These are phyloP conservation scores for Aeschynomene evenia DNA, from an alignment of 306 rosid genomes.

Conservation along the genomic window DNA sequence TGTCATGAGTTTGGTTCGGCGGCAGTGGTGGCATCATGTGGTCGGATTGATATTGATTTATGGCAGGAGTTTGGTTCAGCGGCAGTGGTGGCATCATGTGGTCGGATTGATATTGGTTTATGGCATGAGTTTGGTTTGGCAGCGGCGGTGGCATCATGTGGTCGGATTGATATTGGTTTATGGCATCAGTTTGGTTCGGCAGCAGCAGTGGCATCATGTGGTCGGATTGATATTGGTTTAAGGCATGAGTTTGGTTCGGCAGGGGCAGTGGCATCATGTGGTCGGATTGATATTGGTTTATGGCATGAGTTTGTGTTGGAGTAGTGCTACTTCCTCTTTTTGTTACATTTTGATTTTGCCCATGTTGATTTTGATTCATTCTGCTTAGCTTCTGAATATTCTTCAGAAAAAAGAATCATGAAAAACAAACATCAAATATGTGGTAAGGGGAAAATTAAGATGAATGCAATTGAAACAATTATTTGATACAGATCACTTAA, in stretches of 20 bases:
- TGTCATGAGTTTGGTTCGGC: too few relatives aligned
- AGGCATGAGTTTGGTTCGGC: too few relatives aligned
- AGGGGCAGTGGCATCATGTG: too few relatives aligned
- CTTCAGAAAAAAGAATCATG: neutral
- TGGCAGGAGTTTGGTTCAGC: neutral
- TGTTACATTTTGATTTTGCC: neutral
- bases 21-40: too few relatives aligned
- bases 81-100: too few relatives aligned
- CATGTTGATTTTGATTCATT: neutral
- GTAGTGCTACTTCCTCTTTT: neutral
- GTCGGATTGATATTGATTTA: neutral
- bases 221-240: neutral
- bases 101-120: too few relatives aligned
- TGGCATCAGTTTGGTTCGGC: too few relatives aligned
- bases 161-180: neutral
- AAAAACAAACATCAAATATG: too few relatives aligned
- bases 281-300: neutral
- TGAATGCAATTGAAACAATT: neutral
- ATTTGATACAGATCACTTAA: neutral
- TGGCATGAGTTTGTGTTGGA: neutral
- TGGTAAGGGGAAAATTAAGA: neutral
- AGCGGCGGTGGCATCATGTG: too few relatives aligned
- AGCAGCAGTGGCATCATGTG: too few relatives aligned
- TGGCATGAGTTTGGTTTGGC: too few relatives aligned
- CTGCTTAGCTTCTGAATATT: neutral